A percentile compares a stretch with the other conserved stretches of the same genome.
Conservation (phyloP, 257 asterid genomes). For the Cordia subcordata region DNA sequence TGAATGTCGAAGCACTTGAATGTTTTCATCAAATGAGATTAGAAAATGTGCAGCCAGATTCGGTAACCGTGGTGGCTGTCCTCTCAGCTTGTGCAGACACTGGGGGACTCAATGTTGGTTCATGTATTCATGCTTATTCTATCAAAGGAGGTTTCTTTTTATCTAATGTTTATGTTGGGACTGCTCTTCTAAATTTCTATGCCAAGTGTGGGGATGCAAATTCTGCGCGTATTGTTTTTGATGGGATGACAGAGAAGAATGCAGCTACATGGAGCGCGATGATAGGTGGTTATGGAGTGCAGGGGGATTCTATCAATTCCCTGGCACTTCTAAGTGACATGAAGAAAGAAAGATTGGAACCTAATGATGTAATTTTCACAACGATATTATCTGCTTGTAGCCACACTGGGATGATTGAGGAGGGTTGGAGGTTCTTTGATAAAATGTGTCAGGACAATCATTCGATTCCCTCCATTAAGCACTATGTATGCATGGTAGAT, state of each 20-base stretch:
- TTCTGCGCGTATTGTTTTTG: slow-evolving; percentile 43
- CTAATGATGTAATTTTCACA: slow-evolving; percentile 45
- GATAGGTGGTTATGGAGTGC: slow-evolving; percentile 51
- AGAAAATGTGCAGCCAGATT: slow-evolving; percentile 30
- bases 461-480: slow-evolving; percentile 39
- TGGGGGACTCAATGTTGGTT: slow-evolving; percentile 39
- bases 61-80: slow-evolving; percentile 42
- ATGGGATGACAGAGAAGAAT: slow-evolving; percentile 44
- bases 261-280: slow-evolving; percentile 53
- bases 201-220: slow-evolving; percentile 56
- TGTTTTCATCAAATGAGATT: slow-evolving; percentile 45
- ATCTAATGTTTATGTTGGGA: slow-evolving; percentile 38
- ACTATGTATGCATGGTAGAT: slow-evolving; percentile 57
- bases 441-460: slow-evolving; percentile 33
- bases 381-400: slow-evolving; percentile 51
- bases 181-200: slow-evolving; percentile 49
- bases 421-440: slow-evolving; percentile 48
- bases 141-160: slow-evolving; percentile 37
- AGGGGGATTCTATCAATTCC: slow-evolving; percentile 41
- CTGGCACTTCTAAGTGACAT: slow-evolving; percentile 35
- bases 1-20: slow-evolving; percentile 30
- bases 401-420: slow-evolving; percentile 44
- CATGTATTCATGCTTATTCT: slow-evolving; percentile 41
- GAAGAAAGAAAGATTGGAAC: slow-evolving; percentile 41
- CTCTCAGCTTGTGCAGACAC: slow-evolving; percentile 44